Evolutionary conservation across 2,329 filamentous ascomycete species (phyloP).

Genomic region (Lizonia empirigonia): DNA sequence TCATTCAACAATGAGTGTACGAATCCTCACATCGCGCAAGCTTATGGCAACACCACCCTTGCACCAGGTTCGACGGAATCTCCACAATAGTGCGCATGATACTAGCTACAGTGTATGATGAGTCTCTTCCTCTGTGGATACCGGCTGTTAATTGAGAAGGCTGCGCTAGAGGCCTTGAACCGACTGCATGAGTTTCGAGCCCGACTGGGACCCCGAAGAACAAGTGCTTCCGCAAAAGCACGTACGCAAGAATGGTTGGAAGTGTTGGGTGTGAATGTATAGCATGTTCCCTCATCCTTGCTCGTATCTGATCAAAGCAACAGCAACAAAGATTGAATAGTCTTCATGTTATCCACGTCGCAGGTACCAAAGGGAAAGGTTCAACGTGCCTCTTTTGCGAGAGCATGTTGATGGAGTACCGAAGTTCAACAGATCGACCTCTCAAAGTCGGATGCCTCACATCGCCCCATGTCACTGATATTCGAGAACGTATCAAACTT

Average conservation of each 20-base stretch:
- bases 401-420: constrained; percentile 64
- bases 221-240: background rate
- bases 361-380: constrained; percentile 79
- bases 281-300: background rate
- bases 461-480: constrained; percentile 67
- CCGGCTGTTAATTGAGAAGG: background rate
- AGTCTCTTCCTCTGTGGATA: background rate
- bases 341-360: constrained; percentile 64
- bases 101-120: background rate
- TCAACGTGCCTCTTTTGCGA: constrained; percentile 72
- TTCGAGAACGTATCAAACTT: constrained; percentile 47
- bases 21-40: too few species aligned
- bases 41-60: too few species aligned
- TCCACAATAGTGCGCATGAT: background rate
- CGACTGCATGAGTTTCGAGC: background rate
- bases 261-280: background rate
- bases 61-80: too few species aligned
- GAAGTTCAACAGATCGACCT: constrained; percentile 33
- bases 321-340: background rate
- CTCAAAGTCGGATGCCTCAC: constrained; percentile 67
- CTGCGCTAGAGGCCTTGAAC: background rate
- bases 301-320: background rate
- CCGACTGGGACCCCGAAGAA: background rate
- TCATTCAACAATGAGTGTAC: too few species aligned
- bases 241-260: background rate